Evolutionary conservation across 1,284 basidiomycete genomes (phyloP), one percentile per base, ranked within the genome.

Genomic region (Gomphus sp.): DNA sequence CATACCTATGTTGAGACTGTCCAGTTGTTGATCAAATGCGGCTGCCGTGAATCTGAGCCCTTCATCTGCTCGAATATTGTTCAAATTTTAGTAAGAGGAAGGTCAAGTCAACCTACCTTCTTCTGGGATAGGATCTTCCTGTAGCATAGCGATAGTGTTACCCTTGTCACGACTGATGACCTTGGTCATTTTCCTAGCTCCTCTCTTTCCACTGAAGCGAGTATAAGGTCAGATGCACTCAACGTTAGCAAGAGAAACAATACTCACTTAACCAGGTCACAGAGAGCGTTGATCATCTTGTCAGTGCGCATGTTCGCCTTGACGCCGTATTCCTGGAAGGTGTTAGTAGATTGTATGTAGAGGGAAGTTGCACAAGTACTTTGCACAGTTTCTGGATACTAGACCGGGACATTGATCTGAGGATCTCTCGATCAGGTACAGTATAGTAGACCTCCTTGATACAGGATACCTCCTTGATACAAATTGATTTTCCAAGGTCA

Each of bases 361-460:
- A 2, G 16, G 18, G 41, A 43, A 7, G 28, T 14, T 18, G 7
- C 8, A 36, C 3, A 0, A 7, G 2, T 43, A 87, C 88, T 74
- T 90, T 90, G 80, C 88, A 89, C 41, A 90, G 68, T 65, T 75
- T 80, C 72, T 90, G 87, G n/a, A 90, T 72, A 56, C 90, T 87
- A 4, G 70, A 71, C 44, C 88, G 77, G 64, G 82, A 85, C 80
- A 90, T 80, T 14, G 73, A 69, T 71, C 84, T 76, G 34, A 89
- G 77, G 55, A 73, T 72, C 63, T 79, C 73, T 64, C 84, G 50
- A 61, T 52, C 41, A 28, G 28, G 28, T 28, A 28, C n/a, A n/a
- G n/a, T n/a, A n/a, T n/a, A n/a, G n/a, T n/a, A n/a, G n/a, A n/a
- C n/a, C n/a, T n/a, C n/a, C n/a, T n/a, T n/a, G n/a, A n/a, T n/a